Evolutionary conservation across 2,329 filamentous ascomycete genomes (phyloP), one percentile per base, ranked within the genome.

Genomic region (Cytospora piceicola): DNA sequence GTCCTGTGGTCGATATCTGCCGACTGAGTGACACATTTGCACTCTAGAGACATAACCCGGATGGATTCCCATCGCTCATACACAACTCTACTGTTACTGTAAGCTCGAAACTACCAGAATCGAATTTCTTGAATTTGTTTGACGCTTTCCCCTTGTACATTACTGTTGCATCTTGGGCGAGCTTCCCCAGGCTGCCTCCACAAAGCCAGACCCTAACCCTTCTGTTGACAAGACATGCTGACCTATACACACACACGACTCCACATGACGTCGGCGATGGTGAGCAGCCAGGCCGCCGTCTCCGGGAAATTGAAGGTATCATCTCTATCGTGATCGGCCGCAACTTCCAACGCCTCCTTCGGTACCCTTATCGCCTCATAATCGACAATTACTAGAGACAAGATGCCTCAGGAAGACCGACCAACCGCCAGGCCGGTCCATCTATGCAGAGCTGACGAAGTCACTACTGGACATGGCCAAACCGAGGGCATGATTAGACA

Each of bases 401-500:
- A 20, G 46, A 58, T 58, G 56, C 39, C 56, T 6, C 32, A 58
- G n/a, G 11, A 36, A 51, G 57, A 59, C 57, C 42, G 39, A 30
- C 24, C 32, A 49, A 59, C 15, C 14, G 39, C 57, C 39, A 46
- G 57, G 34, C 72, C 72, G 4, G 78, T 82, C 29, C 71, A 76
- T 36, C 69, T 78, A 15, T 76, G 76, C 59, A 74, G 74, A 60
- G 74, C 75, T 63, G 66, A 73, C 15, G 66, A 73, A 32, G 76
- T 83, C 39, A 39, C 71, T 24, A 73, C 74, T 30, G 79, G 75
- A 51, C 80, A 81, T 53, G 78, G 77, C 12, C 82, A 85, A 68
- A 85, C 83, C 0, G 77, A 81, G 57, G 82, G 83, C 69, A 85
- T 85, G 82, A 77, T 79, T 55, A 76, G 82, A 2, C 72, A 75